Evolutionary conservation across 2,329 filamentous ascomycete genomes (phyloP).

Genomic region (Arthrobotrys iridis): DNA sequence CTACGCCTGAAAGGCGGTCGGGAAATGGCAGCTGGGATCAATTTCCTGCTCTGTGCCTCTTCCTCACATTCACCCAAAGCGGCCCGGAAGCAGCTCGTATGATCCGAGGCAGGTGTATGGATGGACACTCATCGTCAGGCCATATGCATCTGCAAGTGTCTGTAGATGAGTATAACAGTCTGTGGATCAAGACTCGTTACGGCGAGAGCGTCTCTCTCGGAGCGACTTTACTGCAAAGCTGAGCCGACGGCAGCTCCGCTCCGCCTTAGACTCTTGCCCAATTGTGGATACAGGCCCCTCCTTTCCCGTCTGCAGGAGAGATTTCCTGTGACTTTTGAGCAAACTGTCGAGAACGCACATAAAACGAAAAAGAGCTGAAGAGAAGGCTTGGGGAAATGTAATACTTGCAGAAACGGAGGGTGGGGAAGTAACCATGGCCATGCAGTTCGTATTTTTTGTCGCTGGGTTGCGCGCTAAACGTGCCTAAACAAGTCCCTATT

Average conservation of each 20-base stretch:
- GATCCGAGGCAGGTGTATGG: constrained; percentile 40
- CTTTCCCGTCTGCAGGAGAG: not conserved
- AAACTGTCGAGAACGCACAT: not conserved
- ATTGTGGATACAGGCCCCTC: constrained; percentile 25
- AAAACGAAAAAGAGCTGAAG: not conserved
- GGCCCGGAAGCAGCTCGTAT: constrained; percentile 40
- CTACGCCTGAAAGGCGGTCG: not conserved
- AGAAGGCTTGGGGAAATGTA: constrained; percentile 10
- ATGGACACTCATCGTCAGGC: constrained; percentile 19
- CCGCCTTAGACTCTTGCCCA: not conserved
- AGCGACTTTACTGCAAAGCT: constrained; percentile 2
- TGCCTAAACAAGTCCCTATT: not conserved
- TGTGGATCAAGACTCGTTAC: not conserved
- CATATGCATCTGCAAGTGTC: constrained; percentile 37
- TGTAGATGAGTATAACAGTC: constrained; percentile 34
- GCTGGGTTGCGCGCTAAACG: constrained; percentile 38
- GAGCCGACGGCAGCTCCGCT: not conserved
- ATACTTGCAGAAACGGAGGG: constrained; percentile 15
- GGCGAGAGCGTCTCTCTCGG: not conserved
- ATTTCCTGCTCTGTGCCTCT: constrained; percentile 12
- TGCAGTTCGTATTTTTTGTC: constrained; percentile 26
- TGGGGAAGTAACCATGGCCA: not conserved
- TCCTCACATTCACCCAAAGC: constrained; percentile 9
- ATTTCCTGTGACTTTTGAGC: not conserved
- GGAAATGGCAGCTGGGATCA: constrained; percentile 4